A percentile compares a stretch with the other conserved stretches of the same genome.
phyloP scores from a whole-genome alignment of 1,284 basidiomycete species.

The Cryptococcus sp. region DNA sequence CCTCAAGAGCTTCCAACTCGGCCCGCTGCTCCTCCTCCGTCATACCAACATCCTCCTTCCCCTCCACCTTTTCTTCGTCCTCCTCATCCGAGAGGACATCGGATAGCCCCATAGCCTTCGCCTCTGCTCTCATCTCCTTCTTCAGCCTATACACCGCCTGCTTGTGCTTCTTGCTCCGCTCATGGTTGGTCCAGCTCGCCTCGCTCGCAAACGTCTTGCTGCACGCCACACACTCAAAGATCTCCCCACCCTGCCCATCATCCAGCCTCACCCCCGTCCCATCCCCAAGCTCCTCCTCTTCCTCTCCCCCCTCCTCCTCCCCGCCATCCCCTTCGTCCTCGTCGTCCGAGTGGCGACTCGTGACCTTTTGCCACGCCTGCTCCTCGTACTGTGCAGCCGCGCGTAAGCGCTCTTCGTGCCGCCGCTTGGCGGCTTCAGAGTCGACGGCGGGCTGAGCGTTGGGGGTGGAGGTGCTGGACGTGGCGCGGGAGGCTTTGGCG shows the following conservation, averaged over 20 bases:
- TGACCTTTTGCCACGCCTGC: constrained; percentile 76
- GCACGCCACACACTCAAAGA: constrained; percentile 94
- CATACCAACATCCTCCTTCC: constrained; percentile 8
- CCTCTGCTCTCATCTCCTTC: constrained; percentile 60
- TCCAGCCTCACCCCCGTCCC: constrained; percentile 34
- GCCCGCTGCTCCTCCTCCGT: background rate
- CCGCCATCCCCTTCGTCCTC: constrained; percentile 51
- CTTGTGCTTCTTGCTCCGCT: constrained; percentile 91
- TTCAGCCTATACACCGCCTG: constrained; percentile 73
- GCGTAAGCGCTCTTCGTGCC: constrained; percentile 27
- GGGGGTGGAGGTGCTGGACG: constrained; percentile 21
- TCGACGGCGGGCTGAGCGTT: constrained; percentile 19
- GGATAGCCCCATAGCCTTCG: constrained; percentile 21
- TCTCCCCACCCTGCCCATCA: constrained; percentile 32
- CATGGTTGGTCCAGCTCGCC: constrained; percentile 93
- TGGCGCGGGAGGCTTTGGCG: constrained; percentile 4
- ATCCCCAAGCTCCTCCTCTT: constrained; percentile 35
- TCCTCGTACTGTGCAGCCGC: constrained; percentile 40
- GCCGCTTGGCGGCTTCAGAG: constrained; percentile 19
- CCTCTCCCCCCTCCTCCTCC: constrained; percentile 21
- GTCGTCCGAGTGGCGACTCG: constrained; percentile 59
- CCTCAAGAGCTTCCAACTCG: constrained; percentile 29
- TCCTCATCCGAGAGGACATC: constrained; percentile 11
- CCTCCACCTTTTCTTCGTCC: constrained; percentile 16
- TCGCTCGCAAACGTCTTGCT: constrained; percentile 86